These are phyloP conservation scores for Schoenoplectus tabernaemontani DNA, from an alignment of 202 grass and related monocot genomes.

Conservation along the genomic window DNA sequence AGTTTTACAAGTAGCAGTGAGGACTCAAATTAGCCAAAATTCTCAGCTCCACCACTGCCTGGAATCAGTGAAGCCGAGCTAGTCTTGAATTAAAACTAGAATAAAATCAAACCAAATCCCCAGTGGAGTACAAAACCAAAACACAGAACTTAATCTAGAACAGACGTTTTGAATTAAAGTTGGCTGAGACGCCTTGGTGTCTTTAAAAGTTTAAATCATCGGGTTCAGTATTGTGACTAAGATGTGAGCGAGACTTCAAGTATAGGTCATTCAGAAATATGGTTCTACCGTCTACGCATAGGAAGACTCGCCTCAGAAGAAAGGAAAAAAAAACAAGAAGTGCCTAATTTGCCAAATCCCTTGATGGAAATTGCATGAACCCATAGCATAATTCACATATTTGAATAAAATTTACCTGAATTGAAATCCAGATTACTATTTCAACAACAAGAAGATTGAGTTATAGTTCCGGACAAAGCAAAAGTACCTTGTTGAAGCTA, in stretches of 20 bases:
- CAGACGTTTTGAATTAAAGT: not conserved
- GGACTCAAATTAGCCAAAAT: no score
- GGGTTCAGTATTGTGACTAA: not conserved
- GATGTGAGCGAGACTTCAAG: not conserved
- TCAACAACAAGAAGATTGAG: not conserved
- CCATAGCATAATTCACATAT: not conserved
- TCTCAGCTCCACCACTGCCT: not conserved
- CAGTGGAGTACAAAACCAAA: no score
- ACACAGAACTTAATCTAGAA: not conserved
- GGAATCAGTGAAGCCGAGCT: not conserved
- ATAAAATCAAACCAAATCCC: not conserved
- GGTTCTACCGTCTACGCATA: not conserved
- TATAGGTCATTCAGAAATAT: not conserved
- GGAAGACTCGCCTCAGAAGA: not conserved
- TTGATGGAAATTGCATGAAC: not conserved
- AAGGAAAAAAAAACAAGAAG: not conserved
- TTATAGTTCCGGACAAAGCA: constrained; percentile 7
- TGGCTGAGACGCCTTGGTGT: not conserved
- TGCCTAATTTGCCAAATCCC: not conserved
- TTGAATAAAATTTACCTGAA: not conserved
- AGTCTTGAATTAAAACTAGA: not conserved
- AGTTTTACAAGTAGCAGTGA: no score
- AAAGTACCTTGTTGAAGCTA: constrained; percentile 44
- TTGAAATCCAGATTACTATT: not conserved
- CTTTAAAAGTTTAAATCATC: not conserved